Evolutionary conservation across 768 basidiomycete genomes (phyloP), one percentile per base, ranked within the genome.

Genomic region (Xerocomus brunneocitrinus): DNA sequence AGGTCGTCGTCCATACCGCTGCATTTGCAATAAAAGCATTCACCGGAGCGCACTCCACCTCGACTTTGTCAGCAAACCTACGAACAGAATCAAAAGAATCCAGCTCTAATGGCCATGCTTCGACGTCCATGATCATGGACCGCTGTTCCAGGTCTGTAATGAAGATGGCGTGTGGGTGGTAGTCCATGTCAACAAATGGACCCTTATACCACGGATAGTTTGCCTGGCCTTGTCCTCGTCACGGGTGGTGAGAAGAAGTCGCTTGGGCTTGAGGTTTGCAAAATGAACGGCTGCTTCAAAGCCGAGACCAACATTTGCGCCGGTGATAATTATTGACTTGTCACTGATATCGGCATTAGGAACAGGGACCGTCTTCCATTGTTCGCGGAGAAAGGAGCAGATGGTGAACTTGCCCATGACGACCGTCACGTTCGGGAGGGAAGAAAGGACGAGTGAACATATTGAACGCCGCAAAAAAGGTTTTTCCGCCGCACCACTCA

Each of bases 101-200:
- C 42, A 75, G 52, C 36, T 75, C 74, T 34, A 74, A 56, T 16
- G 62, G 49, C 73, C 71, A 74, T 14, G 64, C 60, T 27, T 68
- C 65, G 16, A 65, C 43, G 10, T 47, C 36, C 16, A 49, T 52
- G 28, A 34, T 25, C 28, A 14, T 40, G 45, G 44, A 56, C 12
- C 28, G 60, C 35, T 53, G 54, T 42, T 64, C 58, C 8, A 68
- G 28, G 32, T 60, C 67, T 67, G 41, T 9, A 14, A 14, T 30
- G 8, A 31, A 42, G 41, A 36, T 34, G 32, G 13, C 32, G 12
- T 34, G 46, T 63, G 27, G 42, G 19, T n/a, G 19, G 16, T 12
- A 14, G 24, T 22, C n/a, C 9, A 32, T 31, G 32, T 35, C 43
- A 35, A 9, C 4, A 31, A 49, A 49, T 8, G 16, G 31, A 50